These are phyloP conservation scores for Coniochaeta ligniaria DNA, from an alignment of 2,329 filamentous ascomycete genomes.

Conservation along the genomic window DNA sequence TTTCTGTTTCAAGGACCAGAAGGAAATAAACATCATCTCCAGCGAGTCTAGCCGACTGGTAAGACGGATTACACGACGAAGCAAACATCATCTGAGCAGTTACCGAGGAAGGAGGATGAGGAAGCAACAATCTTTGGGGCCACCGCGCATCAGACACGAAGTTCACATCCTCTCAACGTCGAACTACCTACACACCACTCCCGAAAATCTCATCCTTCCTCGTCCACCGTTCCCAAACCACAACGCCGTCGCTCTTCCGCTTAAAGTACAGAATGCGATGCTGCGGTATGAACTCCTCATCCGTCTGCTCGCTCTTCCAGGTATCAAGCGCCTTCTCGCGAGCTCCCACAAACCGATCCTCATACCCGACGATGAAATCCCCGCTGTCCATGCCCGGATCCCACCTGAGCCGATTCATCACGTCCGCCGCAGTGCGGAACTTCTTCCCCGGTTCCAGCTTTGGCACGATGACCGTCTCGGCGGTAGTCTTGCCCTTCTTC, in stretches of 20 bases:
- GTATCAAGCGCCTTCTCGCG: slow-evolving; percentile 44
- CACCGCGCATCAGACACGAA: background rate
- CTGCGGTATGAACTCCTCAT: slow-evolving; percentile 61
- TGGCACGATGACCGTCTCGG: slow-evolving; percentile 6
- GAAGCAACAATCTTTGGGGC: no score
- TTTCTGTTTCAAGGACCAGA: background rate
- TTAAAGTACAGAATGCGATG: slow-evolving; percentile 58
- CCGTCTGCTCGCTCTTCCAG: slow-evolving; percentile 56
- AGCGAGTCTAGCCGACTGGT: no score
- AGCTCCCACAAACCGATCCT: slow-evolving; percentile 50
- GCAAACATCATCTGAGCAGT: no score
- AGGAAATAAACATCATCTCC: no score
- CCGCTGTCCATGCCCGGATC: slow-evolving; percentile 43
- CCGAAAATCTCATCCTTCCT: slow-evolving; percentile 50
- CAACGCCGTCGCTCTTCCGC: slow-evolving; percentile 37
- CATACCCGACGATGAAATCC: slow-evolving; percentile 53
- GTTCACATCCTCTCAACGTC: background rate
- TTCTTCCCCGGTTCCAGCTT: slow-evolving; percentile 31
- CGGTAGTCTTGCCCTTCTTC: slow-evolving; percentile 8
- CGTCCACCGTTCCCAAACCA: slow-evolving; percentile 51
- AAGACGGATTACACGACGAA: no score
- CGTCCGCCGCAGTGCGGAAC: slow-evolving; percentile 49
- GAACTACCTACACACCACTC: slow-evolving; percentile 31
- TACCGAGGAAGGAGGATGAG: no score
- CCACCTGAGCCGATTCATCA: slow-evolving; percentile 54